phyloP scores from a whole-genome alignment of 768 basidiomycete species.

The Termitomyces sp. region DNA sequence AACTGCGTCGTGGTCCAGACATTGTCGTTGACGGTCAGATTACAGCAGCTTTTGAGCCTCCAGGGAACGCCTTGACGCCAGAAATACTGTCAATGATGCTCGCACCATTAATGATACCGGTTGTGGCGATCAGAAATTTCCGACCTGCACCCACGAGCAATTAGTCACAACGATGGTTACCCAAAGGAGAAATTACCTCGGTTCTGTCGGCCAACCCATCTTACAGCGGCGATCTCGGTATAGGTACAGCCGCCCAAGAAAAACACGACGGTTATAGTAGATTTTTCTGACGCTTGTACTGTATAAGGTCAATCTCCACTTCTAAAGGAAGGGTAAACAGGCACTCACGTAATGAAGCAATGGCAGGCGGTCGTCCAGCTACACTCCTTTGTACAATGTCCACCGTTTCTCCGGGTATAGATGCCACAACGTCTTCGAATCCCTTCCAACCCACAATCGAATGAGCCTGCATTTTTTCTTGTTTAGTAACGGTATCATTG shows the following conservation, averaged over 20 bases:
- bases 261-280: slow-evolving; percentile 87
- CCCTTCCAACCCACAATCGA: slow-evolving; percentile 96
- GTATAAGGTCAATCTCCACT: neutral
- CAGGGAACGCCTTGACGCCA: slow-evolving; percentile 27
- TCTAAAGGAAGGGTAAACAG: neutral
- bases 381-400: slow-evolving; percentile 59
- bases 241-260: slow-evolving; percentile 98
- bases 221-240: slow-evolving; percentile 91
- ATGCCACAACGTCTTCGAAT: slow-evolving; percentile 83
- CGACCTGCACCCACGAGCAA: slow-evolving; percentile 48
- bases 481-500: slow-evolving; percentile 28
- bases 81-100: slow-evolving; percentile 68
- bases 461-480: slow-evolving; percentile 72
- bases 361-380: slow-evolving; percentile 21
- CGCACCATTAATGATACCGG: slow-evolving; percentile 81
- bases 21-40: slow-evolving; percentile 23
- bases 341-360: slow-evolving; percentile 29
- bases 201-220: slow-evolving; percentile 87
- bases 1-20: neutral
- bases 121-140: slow-evolving; percentile 86
- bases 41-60: slow-evolving; percentile 38
- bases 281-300: slow-evolving; percentile 52
- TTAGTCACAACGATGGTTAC: slow-evolving; percentile 7
- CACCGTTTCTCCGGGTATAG: slow-evolving; percentile 81
- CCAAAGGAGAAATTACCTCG: slow-evolving; percentile 46